Evolutionary conservation across 2,329 filamentous ascomycete genomes (phyloP).

Genomic region (Epichloe gansuensis): DNA sequence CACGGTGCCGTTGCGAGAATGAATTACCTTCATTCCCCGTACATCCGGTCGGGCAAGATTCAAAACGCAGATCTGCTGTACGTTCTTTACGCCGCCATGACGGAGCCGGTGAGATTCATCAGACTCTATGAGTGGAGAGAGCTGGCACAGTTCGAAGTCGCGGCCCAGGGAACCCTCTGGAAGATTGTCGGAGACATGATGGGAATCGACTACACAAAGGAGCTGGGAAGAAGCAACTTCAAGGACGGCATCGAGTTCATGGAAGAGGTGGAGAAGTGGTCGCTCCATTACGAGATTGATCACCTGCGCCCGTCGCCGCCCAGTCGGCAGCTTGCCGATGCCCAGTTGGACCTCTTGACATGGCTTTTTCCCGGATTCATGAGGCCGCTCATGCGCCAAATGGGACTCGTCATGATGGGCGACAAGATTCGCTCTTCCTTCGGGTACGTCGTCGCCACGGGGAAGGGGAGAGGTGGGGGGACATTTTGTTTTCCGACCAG

Average conservation of each 20-base stretch:
- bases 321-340: slow-evolving; percentile 41
- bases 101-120: slow-evolving; percentile 54
- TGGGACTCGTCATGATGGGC: slow-evolving; percentile 50
- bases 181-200: slow-evolving; percentile 61
- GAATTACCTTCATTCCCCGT: slow-evolving; percentile 27
- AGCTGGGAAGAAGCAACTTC: slow-evolving; percentile 28
- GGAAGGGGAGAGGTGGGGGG: no score
- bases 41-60: slow-evolving; percentile 24
- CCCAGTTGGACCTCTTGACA: slow-evolving; percentile 49
- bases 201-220: slow-evolving; percentile 41
- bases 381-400: slow-evolving; percentile 34
- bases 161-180: slow-evolving; percentile 58
- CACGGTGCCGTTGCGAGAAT: slow-evolving; percentile 27
- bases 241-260: slow-evolving; percentile 39
- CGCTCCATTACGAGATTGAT: slow-evolving; percentile 43
- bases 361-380: slow-evolving; percentile 36
- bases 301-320: slow-evolving; percentile 42
- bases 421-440: slow-evolving; percentile 53
- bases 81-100: slow-evolving; percentile 44
- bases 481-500: no score
- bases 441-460: slow-evolving; percentile 31
- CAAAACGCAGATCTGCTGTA: slow-evolving; percentile 26
- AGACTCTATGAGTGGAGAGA: slow-evolving; percentile 56
- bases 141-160: slow-evolving; percentile 53
- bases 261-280: slow-evolving; percentile 36